Conservation (phyloP, 306 rosid species). For the Albizia julibrissin region DNA sequence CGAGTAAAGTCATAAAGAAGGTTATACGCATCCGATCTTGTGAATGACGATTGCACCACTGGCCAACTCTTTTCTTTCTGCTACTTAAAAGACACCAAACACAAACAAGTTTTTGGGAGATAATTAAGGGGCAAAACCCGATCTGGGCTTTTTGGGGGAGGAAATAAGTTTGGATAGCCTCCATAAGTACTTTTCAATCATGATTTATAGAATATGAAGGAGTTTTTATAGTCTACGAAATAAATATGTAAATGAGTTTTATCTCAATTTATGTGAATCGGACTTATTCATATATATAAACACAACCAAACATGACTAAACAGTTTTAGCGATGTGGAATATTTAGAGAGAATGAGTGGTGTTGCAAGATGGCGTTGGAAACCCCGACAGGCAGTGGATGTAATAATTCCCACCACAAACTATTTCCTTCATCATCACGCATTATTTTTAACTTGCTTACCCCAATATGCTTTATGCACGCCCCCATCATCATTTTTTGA, state of each 20-base stretch:
- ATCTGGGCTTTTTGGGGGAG: no score
- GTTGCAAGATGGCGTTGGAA: background rate
- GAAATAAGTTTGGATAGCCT: no score
- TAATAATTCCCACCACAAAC: background rate
- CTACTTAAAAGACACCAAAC: background rate
- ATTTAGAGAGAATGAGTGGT: background rate
- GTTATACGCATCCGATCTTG: background rate
- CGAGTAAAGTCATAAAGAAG: conserved; percentile 20
- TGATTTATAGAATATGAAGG: no score
- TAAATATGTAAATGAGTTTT: no score
- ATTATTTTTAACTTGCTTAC: background rate
- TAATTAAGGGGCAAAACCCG: no score
- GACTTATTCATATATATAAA: no score
- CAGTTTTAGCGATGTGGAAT: no score
- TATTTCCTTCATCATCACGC: conserved; percentile 2
- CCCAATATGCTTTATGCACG: background rate
- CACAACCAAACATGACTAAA: no score
- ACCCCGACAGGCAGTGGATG: background rate
- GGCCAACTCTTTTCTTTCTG: background rate
- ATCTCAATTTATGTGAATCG: no score
- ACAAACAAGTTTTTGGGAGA: background rate
- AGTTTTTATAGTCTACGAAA: no score
- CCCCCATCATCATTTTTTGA: background rate
- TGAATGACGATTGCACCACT: background rate
- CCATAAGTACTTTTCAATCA: no score